These are phyloP conservation scores for Venturia aucupariae DNA, from an alignment of 2,329 filamentous ascomycete species.

Conservation along the genomic window DNA sequence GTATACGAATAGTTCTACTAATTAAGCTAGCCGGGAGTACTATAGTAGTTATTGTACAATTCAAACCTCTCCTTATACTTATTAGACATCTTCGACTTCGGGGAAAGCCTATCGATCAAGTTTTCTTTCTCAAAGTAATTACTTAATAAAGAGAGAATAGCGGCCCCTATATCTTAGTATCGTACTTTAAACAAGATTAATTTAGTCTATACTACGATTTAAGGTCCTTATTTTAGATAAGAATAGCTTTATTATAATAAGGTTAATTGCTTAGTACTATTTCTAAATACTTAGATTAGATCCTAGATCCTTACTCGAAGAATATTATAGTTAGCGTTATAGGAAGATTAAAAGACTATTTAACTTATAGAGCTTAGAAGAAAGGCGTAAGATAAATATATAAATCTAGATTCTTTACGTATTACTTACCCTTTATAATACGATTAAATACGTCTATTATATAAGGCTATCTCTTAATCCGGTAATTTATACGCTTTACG, in stretches of 20 bases:
- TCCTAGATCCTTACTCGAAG: neutral
- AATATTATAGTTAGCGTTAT: slow-evolving; percentile 6
- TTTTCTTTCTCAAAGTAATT: neutral
- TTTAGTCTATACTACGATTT: neutral
- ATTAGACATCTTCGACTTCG: neutral
- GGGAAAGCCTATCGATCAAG: neutral
- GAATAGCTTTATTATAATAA: neutral
- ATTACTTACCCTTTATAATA: slow-evolving; percentile 9
- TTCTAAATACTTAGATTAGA: neutral
- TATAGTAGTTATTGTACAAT: too few species aligned
- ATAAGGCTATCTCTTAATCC: neutral
- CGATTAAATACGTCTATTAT: slow-evolving; percentile 3
- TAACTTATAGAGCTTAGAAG: slow-evolving; percentile 7
- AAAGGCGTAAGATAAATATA: slow-evolving; percentile 13
- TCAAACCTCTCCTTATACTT: neutral
- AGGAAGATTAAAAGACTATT: slow-evolving; percentile 9
- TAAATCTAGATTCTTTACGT: neutral
- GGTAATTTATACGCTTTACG: neutral
- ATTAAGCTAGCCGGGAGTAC: too few species aligned
- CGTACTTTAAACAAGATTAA: neutral
- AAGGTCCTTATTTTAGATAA: neutral
- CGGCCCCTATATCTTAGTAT: neutral
- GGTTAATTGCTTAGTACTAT: neutral
- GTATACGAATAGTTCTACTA: too few species aligned
- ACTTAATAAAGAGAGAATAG: neutral